A percentile compares a stretch with the other conserved stretches of the same genome.
Evolutionary conservation across 1,139 yeast genomes (phyloP).

Genomic region (Blastobotrys raffinosifermentans): DNA sequence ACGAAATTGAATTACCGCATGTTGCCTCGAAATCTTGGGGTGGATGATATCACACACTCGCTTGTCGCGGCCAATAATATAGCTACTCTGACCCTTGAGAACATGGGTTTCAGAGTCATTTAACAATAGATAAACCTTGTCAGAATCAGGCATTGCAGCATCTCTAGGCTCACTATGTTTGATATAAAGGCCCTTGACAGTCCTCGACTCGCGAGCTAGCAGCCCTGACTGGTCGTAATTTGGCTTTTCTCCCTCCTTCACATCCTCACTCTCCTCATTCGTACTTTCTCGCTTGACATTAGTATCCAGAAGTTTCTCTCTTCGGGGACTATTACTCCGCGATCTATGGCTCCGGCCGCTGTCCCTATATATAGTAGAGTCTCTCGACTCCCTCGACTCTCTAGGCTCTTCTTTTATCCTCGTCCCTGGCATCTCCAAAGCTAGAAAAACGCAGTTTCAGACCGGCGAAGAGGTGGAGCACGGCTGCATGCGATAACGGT

Average conservation of each 20-base stretch:
- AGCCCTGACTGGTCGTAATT: conserved; percentile 43
- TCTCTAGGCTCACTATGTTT: conserved; percentile 44
- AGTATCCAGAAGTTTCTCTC: neutral
- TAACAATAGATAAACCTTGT: conserved; percentile 12
- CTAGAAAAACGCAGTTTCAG: too few species aligned
- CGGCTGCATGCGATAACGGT: too few species aligned
- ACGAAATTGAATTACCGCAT: conserved; percentile 52
- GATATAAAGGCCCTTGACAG: conserved; percentile 36
- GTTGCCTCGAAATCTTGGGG: conserved; percentile 43
- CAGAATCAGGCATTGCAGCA: conserved; percentile 33
- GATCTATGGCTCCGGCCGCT: conserved; percentile 5
- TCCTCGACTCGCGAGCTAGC: conserved; percentile 40
- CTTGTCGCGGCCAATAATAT: conserved; percentile 44
- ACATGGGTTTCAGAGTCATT: neutral
- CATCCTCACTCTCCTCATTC: too few species aligned
- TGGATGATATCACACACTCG: conserved; percentile 41
- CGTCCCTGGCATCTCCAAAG: too few species aligned
- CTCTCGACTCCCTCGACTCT: conserved; percentile 3
- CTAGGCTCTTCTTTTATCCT: too few species aligned
- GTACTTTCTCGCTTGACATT: neutral
- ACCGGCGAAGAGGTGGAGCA: too few species aligned
- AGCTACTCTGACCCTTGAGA: conserved; percentile 26
- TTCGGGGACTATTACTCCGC: neutral
- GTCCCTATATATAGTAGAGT: neutral
- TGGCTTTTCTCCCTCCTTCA: conserved; percentile 28